These are phyloP conservation scores for Hibiscus mutabilis DNA, from an alignment of 345 rosid genomes.

Conservation along the genomic window DNA sequence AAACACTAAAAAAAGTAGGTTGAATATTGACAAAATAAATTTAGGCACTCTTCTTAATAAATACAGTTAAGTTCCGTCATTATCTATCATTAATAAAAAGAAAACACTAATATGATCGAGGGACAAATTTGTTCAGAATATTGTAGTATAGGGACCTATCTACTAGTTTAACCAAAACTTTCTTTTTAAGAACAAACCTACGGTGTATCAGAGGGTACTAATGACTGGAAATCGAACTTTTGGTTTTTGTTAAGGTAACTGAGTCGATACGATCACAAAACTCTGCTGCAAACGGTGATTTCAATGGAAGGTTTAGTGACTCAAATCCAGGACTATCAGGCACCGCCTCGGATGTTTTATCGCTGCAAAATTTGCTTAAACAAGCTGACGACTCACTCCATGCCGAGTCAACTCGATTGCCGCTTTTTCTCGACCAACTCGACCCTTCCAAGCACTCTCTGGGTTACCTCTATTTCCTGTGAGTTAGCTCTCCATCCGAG, in stretches of 20 bases:
- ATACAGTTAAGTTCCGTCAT: no score
- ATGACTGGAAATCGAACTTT: not conserved
- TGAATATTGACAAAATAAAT: no score
- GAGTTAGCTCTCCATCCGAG: conserved; percentile 12
- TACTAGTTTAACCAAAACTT: not conserved
- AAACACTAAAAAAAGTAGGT: no score
- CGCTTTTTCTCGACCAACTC: conserved; percentile 50
- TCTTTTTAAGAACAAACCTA: not conserved
- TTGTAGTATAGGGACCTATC: not conserved
- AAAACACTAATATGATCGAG: no score
- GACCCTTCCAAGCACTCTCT: conserved; percentile 65
- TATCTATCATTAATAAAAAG: no score
- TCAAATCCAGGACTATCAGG: conserved; percentile 56
- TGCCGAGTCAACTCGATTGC: conserved; percentile 27
- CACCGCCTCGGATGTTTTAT: conserved; percentile 36
- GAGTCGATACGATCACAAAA: conserved; percentile 11
- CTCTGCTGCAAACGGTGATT: conserved; percentile 20
- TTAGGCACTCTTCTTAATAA: no score
- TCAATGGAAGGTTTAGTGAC: conserved; percentile 40
- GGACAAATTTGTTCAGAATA: no score
- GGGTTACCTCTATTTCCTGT: conserved; percentile 68
- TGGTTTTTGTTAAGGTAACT: not conserved
- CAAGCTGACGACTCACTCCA: conserved; percentile 50
- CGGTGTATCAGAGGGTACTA: not conserved
- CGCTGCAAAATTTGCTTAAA: conserved; percentile 44